These are phyloP conservation scores for Coemansia sp. DNA, from an alignment of 192 early-diverging fungal species.

Conservation along the genomic window DNA sequence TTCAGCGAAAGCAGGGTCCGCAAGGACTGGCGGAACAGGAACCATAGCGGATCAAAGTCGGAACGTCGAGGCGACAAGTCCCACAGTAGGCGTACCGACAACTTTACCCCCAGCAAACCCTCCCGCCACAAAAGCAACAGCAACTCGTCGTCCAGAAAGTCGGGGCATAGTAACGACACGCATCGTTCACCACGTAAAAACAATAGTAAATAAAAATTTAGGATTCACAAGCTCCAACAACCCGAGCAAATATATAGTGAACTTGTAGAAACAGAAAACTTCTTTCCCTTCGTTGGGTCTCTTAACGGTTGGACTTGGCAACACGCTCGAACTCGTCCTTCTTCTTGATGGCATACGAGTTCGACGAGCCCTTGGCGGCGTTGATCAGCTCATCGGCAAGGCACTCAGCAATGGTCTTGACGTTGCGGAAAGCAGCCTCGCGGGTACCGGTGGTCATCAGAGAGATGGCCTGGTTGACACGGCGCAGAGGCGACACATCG, in stretches of 20 bases:
- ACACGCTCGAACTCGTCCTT: conserved; percentile 93
- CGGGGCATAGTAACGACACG: neutral
- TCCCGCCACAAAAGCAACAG: neutral
- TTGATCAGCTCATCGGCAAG: conserved; percentile 99
- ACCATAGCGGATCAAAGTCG: conserved; percentile 56
- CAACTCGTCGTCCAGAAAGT: neutral
- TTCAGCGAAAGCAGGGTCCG: conserved; percentile 55
- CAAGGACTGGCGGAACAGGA: conserved; percentile 56
- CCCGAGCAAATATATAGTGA: conserved; percentile 47
- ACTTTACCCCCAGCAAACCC: conserved; percentile 2
- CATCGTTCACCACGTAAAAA: neutral
- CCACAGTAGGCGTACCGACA: neutral
- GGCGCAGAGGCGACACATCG: conserved; percentile 97
- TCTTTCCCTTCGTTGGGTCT: conserved; percentile 54
- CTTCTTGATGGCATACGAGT: conserved; percentile 99
- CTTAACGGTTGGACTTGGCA: conserved; percentile 59
- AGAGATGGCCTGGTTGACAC: conserved; percentile 94
- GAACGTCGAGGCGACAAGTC: conserved; percentile 3
- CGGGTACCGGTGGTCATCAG: conserved; percentile 95
- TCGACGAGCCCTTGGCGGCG: conserved; percentile 97
- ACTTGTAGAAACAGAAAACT: conserved; percentile 6
- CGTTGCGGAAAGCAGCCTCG: conserved; percentile 98
- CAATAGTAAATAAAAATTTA: neutral
- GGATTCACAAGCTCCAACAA: conserved; percentile 28
- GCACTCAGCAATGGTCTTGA: conserved; percentile 99